These are phyloP conservation scores for Melaleuca quinquenervia DNA, from an alignment of 345 rosid genomes.

Conservation along the genomic window DNA sequence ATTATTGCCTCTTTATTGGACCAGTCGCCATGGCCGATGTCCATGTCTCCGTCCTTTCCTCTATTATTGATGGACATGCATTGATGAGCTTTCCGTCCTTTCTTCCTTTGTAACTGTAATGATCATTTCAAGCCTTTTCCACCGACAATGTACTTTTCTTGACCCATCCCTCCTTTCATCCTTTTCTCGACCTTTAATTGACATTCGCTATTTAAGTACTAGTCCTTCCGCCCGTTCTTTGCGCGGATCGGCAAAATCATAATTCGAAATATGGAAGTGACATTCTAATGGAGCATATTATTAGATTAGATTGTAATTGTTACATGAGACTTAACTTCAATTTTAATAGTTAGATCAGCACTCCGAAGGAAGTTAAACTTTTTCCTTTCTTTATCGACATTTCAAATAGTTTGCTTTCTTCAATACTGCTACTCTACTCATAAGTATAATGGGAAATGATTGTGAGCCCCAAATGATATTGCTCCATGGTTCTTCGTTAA, in stretches of 20 bases:
- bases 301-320: not conserved
- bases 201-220: not conserved
- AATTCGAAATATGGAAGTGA: not conserved
- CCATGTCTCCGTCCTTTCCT: too few relatives aligned
- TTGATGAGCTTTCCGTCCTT: too few relatives aligned
- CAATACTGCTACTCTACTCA: accelerated
- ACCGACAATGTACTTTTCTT: too few relatives aligned
- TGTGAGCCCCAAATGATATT: not conserved
- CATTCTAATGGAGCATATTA: not conserved
- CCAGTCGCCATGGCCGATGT: too few relatives aligned
- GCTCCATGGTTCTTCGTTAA: not conserved
- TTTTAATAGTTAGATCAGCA: too few relatives aligned
- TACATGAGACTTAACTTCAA: not conserved
- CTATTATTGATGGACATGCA: too few relatives aligned
- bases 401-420: not conserved
- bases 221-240: accelerated
- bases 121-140: too few relatives aligned
- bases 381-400: accelerated
- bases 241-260: not conserved
- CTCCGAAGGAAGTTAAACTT: not conserved
- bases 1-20: too few relatives aligned
- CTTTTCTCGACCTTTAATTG: too few relatives aligned
- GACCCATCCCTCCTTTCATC: too few relatives aligned
- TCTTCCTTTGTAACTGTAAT: too few relatives aligned
- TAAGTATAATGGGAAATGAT: not conserved